These are phyloP conservation scores for Pseudevernia furfuracea DNA, from an alignment of 495 filamentous ascomycete genomes.

Conservation along the genomic window DNA sequence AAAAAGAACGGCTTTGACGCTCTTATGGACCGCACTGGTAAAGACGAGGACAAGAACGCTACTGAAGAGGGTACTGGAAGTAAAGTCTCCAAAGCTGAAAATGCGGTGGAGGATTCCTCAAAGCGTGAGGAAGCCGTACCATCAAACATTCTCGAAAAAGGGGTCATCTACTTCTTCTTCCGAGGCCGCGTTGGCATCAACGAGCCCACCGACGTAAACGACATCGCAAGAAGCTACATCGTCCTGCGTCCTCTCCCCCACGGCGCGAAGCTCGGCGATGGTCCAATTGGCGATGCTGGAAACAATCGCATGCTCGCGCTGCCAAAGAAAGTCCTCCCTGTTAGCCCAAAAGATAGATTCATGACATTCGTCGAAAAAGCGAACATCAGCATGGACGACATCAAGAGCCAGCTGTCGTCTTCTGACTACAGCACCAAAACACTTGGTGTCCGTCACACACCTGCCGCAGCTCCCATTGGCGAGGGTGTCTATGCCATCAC, in stretches of 20 bases:
- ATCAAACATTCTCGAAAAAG: constrained; percentile 80
- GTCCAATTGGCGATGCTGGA: constrained; percentile 53
- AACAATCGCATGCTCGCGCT: constrained; percentile 67
- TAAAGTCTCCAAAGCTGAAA: constrained; percentile 17
- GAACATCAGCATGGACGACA: constrained; percentile 54
- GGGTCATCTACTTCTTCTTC: constrained; percentile 91
- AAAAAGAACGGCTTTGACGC: constrained; percentile 23
- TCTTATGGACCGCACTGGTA: constrained; percentile 17
- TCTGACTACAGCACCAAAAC: constrained; percentile 73
- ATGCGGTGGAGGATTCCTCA: constrained; percentile 33
- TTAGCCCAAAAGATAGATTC: constrained; percentile 63
- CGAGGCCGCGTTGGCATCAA: constrained; percentile 67
- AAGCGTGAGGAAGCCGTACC: constrained; percentile 51
- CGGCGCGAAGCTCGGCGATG: constrained; percentile 57
- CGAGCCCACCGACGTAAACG: constrained; percentile 58
- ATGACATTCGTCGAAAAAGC: constrained; percentile 81
- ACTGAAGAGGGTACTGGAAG: constrained; percentile 15
- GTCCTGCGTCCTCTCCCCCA: constrained; percentile 68
- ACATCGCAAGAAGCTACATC: constrained; percentile 75
- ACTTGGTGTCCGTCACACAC: constrained; percentile 57
- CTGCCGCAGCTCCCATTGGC: constrained; percentile 65
- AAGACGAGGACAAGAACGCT: constrained; percentile 12
- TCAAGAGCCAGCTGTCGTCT: constrained; percentile 65
- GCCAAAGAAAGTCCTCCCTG: constrained; percentile 81
- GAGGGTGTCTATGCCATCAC: constrained; percentile 87